These are phyloP conservation scores for Candida germanica DNA, from an alignment of 805 yeast genomes.

Conservation along the genomic window DNA sequence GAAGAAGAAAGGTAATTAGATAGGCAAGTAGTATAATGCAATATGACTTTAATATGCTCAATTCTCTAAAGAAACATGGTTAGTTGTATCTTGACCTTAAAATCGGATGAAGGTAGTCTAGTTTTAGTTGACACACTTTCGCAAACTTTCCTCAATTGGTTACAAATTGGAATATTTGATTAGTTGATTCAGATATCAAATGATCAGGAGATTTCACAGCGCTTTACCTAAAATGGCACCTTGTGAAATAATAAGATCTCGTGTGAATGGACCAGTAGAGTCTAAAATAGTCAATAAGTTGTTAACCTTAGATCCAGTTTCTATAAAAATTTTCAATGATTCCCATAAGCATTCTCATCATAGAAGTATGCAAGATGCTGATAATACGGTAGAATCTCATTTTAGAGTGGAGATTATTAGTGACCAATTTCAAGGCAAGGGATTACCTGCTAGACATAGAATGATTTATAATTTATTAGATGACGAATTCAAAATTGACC, in stretches of 20 bases:
- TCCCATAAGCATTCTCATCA: conserved; percentile 88
- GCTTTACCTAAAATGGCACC: conserved; percentile 4
- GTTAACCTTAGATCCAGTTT: conserved; percentile 39
- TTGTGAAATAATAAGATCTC: conserved; percentile 10
- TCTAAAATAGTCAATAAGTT: conserved; percentile 16
- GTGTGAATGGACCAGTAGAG: conserved; percentile 46
- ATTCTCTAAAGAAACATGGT: too few species aligned
- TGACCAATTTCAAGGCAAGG: conserved; percentile 60
- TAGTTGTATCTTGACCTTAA: too few species aligned
- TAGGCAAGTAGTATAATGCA: too few species aligned
- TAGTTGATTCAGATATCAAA: too few species aligned
- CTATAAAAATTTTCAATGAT: conserved; percentile 65
- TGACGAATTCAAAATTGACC: conserved; percentile 67
- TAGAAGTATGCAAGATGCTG: conserved; percentile 71
- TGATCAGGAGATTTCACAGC: conserved; percentile 10
- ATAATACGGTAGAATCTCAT: conserved; percentile 76
- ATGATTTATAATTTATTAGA: conserved; percentile 63
- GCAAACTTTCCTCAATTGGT: too few species aligned
- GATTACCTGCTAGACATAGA: conserved; percentile 75
- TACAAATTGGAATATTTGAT: too few species aligned
- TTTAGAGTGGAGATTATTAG: conserved; percentile 74
- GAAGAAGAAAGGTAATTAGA: conserved; percentile 8
- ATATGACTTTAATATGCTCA: too few species aligned
- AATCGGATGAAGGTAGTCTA: too few species aligned
- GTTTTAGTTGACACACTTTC: too few species aligned